Evolutionary conservation across 331 rosid genomes (phyloP), one percentile per base, ranked within the genome.

Genomic region (Saraca asoca): DNA sequence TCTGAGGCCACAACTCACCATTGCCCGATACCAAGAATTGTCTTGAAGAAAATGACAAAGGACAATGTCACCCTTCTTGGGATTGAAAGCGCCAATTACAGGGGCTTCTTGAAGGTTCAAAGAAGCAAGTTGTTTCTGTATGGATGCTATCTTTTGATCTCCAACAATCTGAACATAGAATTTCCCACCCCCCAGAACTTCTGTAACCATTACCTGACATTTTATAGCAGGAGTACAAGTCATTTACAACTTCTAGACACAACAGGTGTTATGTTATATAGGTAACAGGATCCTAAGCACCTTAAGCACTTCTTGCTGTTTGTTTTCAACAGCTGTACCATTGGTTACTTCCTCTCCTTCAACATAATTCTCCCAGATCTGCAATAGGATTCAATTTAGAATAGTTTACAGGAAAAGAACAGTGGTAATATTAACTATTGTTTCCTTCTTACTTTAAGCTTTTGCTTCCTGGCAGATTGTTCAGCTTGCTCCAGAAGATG

Each of bases 321-420:
- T 91, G 72, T 79, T 85, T 58, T 88, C 95, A 12, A 78, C 78
- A 53, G 81, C 75, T 56, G 83, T 56, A 75, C 85, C 87, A 70
- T 77, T 82, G 41, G 94, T 66, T 15, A 86, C 94, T 76, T 84
- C 94, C 80, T 88, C 89, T 66, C 97, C 97, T 74, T 91, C 97
- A 56, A 91, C 91, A 63, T 79, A 88, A 65, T 86, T 91, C 78
- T 91, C 94, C 97, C 97, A 91, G 19, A 91, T 88, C 97, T 91
- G 88, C 73, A 77, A 76, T 37, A 68, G 3, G 44, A 15, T 54
- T 18, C 49, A 31, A 34, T 34, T 81, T 58, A 78, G 78, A 68
- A 73, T 19, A 49, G 24, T 39, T 42, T 68, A 51, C 51, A 44
- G 71, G 35, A 61, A 34, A 66, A 56, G 10, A 41, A 38, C 51